Base-by-base conservation (phyloP, 306 rosid genomes). In the Vigna unguiculata region DNA sequence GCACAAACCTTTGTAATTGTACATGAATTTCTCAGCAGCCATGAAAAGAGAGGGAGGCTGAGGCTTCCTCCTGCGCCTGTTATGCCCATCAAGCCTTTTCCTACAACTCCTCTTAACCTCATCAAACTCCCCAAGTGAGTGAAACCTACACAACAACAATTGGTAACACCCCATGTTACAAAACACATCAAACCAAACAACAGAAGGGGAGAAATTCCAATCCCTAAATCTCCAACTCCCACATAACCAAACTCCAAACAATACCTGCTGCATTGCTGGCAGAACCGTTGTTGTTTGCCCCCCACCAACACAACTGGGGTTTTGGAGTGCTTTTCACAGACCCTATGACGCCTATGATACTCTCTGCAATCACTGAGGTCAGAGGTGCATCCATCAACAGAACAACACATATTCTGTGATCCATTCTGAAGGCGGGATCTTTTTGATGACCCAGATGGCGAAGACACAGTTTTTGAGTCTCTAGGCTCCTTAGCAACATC, bases 221-320 rank as follows among this genome's bases (percentile, higher is more conserved):
- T 0, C 52, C 72, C 20, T 49, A 59, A 59, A 47, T 9, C 62
- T 21, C 61, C 78, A 51, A 73, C 58, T 38, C 32, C 43, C 40
- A 46, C 76, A 64, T 11, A 28, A 64, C 63, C 4, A 25, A 74
- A 17, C 46, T 72, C 77, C 69, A 49, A 72, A 24, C 55, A 51
- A 4, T 78, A 90, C 98, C 98, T 89, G 93, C 97, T 91, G 85
- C 98, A 91, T 84, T 93, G 98, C 86, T 93, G 98, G 86, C 98
- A 93, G 86, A 93, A 93, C 25, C 98, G 78, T 76, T 88, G 93
- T 52, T 93, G 92, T 64, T 83, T 90, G 7, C 91, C 97, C 52
- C 76, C 81, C 45, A 93, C 88, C 17, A 83, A 65, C 71, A 93
- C 98, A 74, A 81, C 84, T 4, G 97, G 88, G 45, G 96, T 88